These are phyloP conservation scores for Leccinum subfulvum DNA, from an alignment of 1,284 basidiomycete species.

Conservation along the genomic window DNA sequence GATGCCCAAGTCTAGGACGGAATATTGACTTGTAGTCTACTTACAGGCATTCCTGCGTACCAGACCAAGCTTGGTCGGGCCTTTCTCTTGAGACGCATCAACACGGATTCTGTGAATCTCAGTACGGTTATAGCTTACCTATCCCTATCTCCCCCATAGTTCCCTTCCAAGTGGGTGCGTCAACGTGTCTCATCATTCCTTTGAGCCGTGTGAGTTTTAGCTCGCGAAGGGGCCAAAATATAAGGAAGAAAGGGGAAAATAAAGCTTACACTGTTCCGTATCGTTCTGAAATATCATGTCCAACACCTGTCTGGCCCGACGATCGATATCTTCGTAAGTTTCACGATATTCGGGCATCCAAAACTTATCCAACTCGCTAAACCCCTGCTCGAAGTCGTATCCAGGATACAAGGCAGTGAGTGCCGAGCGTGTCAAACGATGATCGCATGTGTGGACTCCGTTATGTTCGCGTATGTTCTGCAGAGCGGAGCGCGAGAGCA, in stretches of 20 bases:
- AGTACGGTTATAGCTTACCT: no score
- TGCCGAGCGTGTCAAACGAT: constrained; percentile 53
- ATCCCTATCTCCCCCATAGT: no score
- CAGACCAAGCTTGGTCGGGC: no score
- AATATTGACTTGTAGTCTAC: no score
- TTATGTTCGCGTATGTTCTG: constrained; percentile 65
- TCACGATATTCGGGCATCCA: constrained; percentile 72
- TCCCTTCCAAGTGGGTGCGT: no score
- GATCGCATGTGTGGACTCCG: constrained; percentile 75
- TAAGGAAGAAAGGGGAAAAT: not conserved
- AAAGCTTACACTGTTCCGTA: constrained; percentile 44
- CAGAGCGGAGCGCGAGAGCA: not conserved
- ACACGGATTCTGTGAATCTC: no score
- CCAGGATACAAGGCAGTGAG: constrained; percentile 58
- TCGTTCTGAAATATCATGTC: constrained; percentile 61
- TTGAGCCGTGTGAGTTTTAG: not conserved
- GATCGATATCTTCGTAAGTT: constrained; percentile 51
- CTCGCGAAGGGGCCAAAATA: not conserved
- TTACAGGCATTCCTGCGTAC: no score
- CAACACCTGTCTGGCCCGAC: constrained; percentile 55
- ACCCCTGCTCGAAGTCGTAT: constrained; percentile 63
- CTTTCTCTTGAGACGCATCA: no score
- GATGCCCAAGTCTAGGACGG: no score
- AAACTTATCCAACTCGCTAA: constrained; percentile 71
- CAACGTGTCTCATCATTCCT: no score